Conservation (phyloP, 129 eudicot genomes). For the Mikania micrantha region DNA sequence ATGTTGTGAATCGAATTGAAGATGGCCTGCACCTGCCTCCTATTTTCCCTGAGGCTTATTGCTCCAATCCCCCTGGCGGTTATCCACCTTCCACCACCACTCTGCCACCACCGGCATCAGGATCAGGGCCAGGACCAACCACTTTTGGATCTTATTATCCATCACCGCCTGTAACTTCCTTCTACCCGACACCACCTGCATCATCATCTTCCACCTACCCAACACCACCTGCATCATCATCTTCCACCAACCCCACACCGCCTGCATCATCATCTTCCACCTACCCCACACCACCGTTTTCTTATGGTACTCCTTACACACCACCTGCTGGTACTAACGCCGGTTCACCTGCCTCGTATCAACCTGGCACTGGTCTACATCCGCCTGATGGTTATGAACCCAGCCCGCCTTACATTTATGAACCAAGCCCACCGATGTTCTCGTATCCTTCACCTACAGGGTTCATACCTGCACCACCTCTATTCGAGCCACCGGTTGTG, state of each 20-base stretch:
- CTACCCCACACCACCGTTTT: conserved; percentile 38
- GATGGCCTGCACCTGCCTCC: conserved; percentile 52
- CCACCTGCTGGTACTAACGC: conserved; percentile 20
- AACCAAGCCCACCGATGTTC: conserved; percentile 47
- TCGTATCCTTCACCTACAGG: conserved; percentile 43
- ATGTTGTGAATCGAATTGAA: conserved; percentile 18
- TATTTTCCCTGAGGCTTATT: conserved; percentile 42
- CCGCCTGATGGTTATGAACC: conserved; percentile 9
- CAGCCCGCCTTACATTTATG: conserved; percentile 30
- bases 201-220: conserved; percentile 23
- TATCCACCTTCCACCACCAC: conserved; percentile 41
- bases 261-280: conserved; percentile 34
- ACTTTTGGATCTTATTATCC: conserved; percentile 15
- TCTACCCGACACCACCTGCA: conserved; percentile 33
- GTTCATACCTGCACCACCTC: conserved; percentile 63
- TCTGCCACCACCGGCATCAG: conserved; percentile 11
- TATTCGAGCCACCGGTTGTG: conserved; percentile 79
- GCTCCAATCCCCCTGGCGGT: conserved; percentile 50
- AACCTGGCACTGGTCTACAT: conserved; percentile 4
- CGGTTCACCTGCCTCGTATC: conserved; percentile 6
- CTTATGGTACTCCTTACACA: conserved; percentile 33
- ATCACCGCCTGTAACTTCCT: conserved; percentile 28
- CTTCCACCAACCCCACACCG: conserved; percentile 35
- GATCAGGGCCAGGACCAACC: conserved; percentile 1
- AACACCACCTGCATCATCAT: conserved; percentile 27